phyloP scores from a whole-genome alignment of 2,329 filamentous ascomycete species.

The Coniochaeta hoffmannii region DNA sequence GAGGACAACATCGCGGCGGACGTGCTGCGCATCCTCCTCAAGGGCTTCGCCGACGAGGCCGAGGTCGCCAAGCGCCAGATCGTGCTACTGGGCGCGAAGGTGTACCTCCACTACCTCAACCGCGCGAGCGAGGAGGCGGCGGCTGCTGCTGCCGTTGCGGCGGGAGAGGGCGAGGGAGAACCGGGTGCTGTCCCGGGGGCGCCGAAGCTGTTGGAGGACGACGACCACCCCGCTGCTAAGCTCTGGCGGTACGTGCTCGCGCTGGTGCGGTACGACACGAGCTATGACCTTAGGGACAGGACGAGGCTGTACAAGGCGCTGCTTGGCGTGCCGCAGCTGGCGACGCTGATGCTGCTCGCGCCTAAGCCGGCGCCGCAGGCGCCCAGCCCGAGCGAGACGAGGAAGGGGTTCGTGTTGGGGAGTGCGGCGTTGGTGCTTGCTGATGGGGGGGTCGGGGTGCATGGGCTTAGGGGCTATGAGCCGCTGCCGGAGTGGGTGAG shows the following conservation, averaged over 20 bases:
- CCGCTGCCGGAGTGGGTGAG: slow-evolving; percentile 78
- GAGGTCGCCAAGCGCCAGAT: slow-evolving; percentile 88
- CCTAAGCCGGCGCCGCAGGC: slow-evolving; percentile 91
- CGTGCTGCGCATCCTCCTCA: slow-evolving; percentile 79
- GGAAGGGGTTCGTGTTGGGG: slow-evolving; percentile 71
- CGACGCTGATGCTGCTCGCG: slow-evolving; percentile 81
- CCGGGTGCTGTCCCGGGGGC: slow-evolving; percentile 20
- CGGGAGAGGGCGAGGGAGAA: not conserved
- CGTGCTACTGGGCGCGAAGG: slow-evolving; percentile 87
- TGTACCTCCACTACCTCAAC: slow-evolving; percentile 85
- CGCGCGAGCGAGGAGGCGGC: slow-evolving; percentile 38
- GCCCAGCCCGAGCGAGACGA: slow-evolving; percentile 78
- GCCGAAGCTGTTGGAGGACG: slow-evolving; percentile 27
- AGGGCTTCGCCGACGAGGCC: slow-evolving; percentile 75
- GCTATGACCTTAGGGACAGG: slow-evolving; percentile 89
- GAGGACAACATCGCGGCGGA: slow-evolving; percentile 90
- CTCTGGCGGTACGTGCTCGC: slow-evolving; percentile 82
- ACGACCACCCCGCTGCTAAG: slow-evolving; percentile 61
- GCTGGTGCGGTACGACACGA: slow-evolving; percentile 85
- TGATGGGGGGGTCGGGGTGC: slow-evolving; percentile 57
- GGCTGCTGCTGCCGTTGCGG: not conserved
- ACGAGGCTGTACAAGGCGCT: slow-evolving; percentile 82
- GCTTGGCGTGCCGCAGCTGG: slow-evolving; percentile 76
- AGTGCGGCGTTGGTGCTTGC: slow-evolving; percentile 81
- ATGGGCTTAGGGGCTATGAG: slow-evolving; percentile 73